These are phyloP conservation scores for Fonsecaea erecta DNA, from an alignment of 2,329 filamentous ascomycete genomes.

Conservation along the genomic window DNA sequence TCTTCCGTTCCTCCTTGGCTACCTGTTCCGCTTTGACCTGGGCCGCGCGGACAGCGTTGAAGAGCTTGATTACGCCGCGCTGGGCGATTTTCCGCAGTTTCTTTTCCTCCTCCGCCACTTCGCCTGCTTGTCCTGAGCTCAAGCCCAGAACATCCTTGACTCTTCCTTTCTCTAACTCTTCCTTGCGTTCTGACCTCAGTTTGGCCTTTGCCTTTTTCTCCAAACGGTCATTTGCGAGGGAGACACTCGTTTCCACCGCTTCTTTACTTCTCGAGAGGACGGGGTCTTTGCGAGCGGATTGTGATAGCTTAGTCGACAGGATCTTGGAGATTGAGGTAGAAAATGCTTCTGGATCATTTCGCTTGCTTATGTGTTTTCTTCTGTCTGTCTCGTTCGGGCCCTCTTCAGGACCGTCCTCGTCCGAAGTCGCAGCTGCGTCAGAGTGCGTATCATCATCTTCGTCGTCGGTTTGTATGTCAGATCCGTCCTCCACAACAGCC, in stretches of 20 bases:
- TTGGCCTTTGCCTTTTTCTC: conserved; percentile 81
- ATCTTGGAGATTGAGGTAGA: conserved; percentile 94
- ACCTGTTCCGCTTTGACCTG: conserved; percentile 88
- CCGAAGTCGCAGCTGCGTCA: conserved; percentile 32
- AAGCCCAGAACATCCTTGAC: conserved; percentile 82
- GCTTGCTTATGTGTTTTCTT: conserved; percentile 60
- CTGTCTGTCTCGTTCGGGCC: conserved; percentile 47
- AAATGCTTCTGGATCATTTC: conserved; percentile 90
- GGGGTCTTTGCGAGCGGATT: conserved; percentile 80
- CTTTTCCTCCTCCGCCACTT: conserved; percentile 72
- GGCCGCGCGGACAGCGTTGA: conserved; percentile 91
- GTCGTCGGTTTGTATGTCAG: conserved; percentile 18
- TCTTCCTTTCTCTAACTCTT: conserved; percentile 81
- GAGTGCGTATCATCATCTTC: conserved; percentile 42
- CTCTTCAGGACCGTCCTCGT: conserved; percentile 44
- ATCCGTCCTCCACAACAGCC: conserved; percentile 38
- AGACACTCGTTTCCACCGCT: conserved; percentile 72
- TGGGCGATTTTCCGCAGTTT: conserved; percentile 84
- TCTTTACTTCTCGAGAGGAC: conserved; percentile 83
- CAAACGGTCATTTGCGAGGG: conserved; percentile 74
- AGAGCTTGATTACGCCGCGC: conserved; percentile 91
- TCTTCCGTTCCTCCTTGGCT: conserved; percentile 65
- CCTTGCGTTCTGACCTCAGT: conserved; percentile 77
- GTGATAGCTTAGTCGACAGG: conserved; percentile 83
- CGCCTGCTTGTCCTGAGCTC: conserved; percentile 57